Evolutionary conservation across 768 basidiomycete genomes (phyloP).

Genomic region (Boletus sp.): DNA sequence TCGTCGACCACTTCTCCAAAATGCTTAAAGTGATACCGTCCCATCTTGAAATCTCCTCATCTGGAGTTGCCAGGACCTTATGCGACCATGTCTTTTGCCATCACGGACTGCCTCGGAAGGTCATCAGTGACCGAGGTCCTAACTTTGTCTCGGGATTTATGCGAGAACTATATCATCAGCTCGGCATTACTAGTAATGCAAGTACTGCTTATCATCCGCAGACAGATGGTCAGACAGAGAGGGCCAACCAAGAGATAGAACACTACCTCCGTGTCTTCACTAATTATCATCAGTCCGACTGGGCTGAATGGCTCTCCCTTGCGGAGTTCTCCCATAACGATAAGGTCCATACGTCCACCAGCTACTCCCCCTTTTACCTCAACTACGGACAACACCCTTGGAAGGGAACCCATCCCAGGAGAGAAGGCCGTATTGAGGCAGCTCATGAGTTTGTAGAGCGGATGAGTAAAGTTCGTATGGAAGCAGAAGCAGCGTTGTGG

Average conservation of each 20-base stretch:
- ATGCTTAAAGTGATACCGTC: background rate
- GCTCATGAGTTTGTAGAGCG: too few relatives aligned
- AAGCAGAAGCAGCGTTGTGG: too few relatives aligned
- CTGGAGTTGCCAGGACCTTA: background rate
- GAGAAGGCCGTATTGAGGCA: too few relatives aligned
- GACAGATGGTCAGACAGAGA: background rate
- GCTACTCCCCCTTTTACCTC: background rate
- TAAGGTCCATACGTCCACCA: background rate
- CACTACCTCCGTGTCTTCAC: background rate
- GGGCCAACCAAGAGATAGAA: background rate
- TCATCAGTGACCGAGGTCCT: background rate
- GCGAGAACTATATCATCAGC: background rate
- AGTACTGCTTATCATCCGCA: background rate
- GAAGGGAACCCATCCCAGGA: too few relatives aligned
- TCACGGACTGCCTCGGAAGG: background rate
- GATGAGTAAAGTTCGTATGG: too few relatives aligned
- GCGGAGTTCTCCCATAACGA: background rate
- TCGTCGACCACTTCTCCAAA: background rate
- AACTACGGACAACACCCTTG: background rate
- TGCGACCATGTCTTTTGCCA: background rate
- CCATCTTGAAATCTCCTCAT: background rate
- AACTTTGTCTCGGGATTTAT: background rate
- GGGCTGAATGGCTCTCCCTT: background rate
- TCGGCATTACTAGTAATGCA: background rate
- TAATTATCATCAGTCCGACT: background rate